Evolutionary conservation across 441 rosid genomes (phyloP).

Genomic region (Bruguiera hainesii): DNA sequence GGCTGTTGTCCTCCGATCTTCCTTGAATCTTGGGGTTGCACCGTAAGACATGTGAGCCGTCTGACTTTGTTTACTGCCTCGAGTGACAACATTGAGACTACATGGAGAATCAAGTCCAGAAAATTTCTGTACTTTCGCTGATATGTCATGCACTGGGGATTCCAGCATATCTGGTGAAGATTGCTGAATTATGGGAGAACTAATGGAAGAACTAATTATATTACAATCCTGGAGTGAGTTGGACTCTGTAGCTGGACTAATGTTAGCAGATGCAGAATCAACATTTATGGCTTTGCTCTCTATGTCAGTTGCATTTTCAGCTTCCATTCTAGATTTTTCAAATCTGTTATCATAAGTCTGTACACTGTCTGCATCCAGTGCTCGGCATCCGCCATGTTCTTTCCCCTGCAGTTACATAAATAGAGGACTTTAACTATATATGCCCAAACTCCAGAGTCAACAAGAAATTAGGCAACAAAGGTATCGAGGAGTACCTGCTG

Average conservation of each 20-base stretch:
- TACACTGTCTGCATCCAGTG: not conserved
- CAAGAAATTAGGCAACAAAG: not conserved
- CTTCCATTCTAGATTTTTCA: conserved; percentile 15
- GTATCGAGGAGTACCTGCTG: conserved; percentile 30
- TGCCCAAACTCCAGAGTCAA: not conserved
- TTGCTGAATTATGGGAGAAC: conserved; percentile 27
- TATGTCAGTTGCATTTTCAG: conserved; percentile 13
- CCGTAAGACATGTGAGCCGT: conserved; percentile 1
- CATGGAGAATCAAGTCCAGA: conserved; percentile 9
- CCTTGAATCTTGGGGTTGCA: conserved; percentile 6
- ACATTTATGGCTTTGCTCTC: conserved; percentile 13
- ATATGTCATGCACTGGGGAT: conserved; percentile 10
- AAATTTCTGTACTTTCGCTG: conserved; percentile 13
- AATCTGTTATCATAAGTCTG: not conserved
- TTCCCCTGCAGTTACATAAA: conserved; percentile 24
- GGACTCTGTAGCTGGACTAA: conserved; percentile 1
- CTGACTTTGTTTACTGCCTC: conserved; percentile 24
- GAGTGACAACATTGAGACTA: conserved; percentile 17
- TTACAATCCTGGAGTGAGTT: conserved; percentile 16
- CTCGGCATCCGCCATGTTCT: conserved; percentile 13
- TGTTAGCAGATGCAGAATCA: conserved; percentile 17
- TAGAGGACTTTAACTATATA: not conserved
- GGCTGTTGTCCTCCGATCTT: conserved; percentile 17
- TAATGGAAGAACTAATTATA: conserved; percentile 19
- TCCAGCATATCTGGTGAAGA: conserved; percentile 26